A percentile compares a stretch with the other conserved stretches of the same genome.
phyloP scores from a whole-genome alignment of 2,329 filamentous ascomycete genomes.

The Diplodia seriata region DNA sequence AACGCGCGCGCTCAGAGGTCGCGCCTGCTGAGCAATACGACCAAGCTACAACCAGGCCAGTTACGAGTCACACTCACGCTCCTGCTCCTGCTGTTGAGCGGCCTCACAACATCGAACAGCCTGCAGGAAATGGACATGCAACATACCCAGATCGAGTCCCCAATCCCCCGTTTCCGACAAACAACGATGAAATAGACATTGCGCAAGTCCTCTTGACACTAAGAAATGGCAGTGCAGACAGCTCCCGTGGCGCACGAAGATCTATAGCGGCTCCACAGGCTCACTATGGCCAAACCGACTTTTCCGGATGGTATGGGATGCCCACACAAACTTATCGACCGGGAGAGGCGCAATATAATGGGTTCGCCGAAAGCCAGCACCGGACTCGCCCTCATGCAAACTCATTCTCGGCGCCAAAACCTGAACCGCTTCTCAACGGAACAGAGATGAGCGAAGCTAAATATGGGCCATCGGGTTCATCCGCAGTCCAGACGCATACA shows the following conservation, averaged over 20 bases:
- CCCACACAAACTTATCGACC: slow-evolving; percentile 1
- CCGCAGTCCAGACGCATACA: slow-evolving; percentile 48
- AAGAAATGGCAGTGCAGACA: slow-evolving; percentile 28
- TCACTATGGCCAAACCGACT: slow-evolving; percentile 12
- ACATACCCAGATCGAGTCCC: not conserved
- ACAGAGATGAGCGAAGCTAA: slow-evolving; percentile 18
- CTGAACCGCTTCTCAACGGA: slow-evolving; percentile 11
- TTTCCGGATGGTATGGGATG: slow-evolving; percentile 9
- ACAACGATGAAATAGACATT: slow-evolving; percentile 27
- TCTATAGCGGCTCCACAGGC: slow-evolving; percentile 26
- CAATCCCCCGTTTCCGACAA: not conserved
- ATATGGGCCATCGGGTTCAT: not conserved
- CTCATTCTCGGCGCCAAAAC: slow-evolving; percentile 11
- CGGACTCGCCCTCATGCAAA: slow-evolving; percentile 12
- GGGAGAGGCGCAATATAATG: slow-evolving; percentile 8
- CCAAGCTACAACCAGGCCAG: slow-evolving; percentile 50
- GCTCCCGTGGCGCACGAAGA: slow-evolving; percentile 13
- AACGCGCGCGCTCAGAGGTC: slow-evolving; percentile 67
- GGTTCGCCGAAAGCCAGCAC: slow-evolving; percentile 9
- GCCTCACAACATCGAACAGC: slow-evolving; percentile 37
- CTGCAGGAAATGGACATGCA: not conserved
- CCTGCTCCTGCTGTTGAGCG: slow-evolving; percentile 34
- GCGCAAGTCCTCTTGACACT: slow-evolving; percentile 28
- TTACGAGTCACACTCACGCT: slow-evolving; percentile 52
- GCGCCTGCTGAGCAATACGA: slow-evolving; percentile 53